phyloP scores from a whole-genome alignment of 2,329 filamentous ascomycete genomes.

The Gremmenia infestans region DNA sequence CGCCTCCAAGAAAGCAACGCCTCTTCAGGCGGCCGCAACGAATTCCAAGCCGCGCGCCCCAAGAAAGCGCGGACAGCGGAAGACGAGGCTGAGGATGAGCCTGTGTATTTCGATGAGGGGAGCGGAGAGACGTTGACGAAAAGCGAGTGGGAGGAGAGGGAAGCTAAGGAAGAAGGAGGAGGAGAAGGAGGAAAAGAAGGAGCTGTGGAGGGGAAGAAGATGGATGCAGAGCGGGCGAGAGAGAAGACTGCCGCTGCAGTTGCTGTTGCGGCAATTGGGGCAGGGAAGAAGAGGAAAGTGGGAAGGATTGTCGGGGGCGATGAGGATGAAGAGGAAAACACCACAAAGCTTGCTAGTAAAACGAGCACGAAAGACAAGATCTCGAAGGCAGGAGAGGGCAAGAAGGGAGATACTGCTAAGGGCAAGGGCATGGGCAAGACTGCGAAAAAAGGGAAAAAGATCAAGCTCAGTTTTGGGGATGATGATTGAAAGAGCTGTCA shows the following conservation, averaged over 20 bases:
- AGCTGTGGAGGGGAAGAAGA: constrained; percentile 5
- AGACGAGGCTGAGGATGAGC: constrained; percentile 71
- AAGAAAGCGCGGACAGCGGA: constrained; percentile 52
- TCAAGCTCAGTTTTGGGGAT: constrained; percentile 64
- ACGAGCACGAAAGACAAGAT: neutral
- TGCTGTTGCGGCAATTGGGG: constrained; percentile 37
- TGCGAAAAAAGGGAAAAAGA: constrained; percentile 47
- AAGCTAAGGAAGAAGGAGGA: constrained; percentile 22
- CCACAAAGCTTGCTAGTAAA: neutral
- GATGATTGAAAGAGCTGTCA: constrained; percentile 38
- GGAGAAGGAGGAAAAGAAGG: constrained; percentile 20
- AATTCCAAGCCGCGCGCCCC: constrained; percentile 30
- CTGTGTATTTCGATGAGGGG: constrained; percentile 68
- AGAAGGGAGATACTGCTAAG: constrained; percentile 11
- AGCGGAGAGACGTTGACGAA: constrained; percentile 51
- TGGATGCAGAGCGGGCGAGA: constrained; percentile 24
- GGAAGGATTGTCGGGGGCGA: constrained; percentile 43
- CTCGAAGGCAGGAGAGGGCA: neutral
- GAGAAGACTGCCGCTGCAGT: constrained; percentile 21
- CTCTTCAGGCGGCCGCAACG: constrained; percentile 42
- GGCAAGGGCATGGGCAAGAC: constrained; percentile 16
- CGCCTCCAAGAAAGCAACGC: constrained; percentile 49
- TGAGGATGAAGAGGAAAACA: constrained; percentile 2
- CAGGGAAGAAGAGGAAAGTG: constrained; percentile 50
- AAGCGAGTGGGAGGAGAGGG: constrained; percentile 32